Evolutionary conservation across 495 filamentous ascomycete species (phyloP).

Genomic region (Hyaloscypha bicolor): DNA sequence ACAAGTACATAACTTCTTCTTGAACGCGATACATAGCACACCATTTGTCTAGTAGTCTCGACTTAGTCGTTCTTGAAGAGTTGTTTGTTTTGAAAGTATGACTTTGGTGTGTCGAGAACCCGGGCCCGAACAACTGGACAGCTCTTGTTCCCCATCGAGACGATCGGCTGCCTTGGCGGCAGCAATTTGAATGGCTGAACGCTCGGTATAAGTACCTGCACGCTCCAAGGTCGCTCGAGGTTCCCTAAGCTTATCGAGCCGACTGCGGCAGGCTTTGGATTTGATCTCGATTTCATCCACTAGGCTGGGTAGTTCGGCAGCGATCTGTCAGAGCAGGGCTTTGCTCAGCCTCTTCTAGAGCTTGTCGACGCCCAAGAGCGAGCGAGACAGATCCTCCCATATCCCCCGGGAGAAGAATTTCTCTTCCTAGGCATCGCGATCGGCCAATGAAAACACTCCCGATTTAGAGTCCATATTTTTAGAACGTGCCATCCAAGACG

Average conservation of each 20-base stretch:
- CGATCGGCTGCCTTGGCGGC: no score
- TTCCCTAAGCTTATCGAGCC: constrained; percentile 50
- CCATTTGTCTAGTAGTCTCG: no score
- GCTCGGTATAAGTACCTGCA: no score
- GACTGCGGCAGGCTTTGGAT: constrained; percentile 26
- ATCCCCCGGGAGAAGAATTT: constrained; percentile 46
- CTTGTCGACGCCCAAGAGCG: constrained; percentile 46
- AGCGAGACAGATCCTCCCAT: constrained; percentile 25
- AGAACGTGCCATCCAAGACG: constrained; percentile 55
- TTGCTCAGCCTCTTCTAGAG: constrained; percentile 56
- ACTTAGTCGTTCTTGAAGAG: no score
- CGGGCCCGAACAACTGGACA: no score
- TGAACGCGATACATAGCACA: no score
- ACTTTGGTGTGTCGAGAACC: no score
- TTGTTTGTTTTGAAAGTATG: no score
- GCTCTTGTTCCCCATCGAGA: no score
- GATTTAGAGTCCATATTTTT: constrained; percentile 48
- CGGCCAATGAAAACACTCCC: constrained; percentile 36
- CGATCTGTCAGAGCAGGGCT: constrained; percentile 59
- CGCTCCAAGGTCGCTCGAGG: constrained; percentile 45
- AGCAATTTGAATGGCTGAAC: no score
- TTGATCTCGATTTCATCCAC: constrained; percentile 55
- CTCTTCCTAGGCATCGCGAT: constrained; percentile 41
- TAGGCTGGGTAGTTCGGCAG: constrained; percentile 57
- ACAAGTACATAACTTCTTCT: no score